Evolutionary conservation across 345 rosid species (phyloP).

Genomic region (Erysimum cheiranthoides): DNA sequence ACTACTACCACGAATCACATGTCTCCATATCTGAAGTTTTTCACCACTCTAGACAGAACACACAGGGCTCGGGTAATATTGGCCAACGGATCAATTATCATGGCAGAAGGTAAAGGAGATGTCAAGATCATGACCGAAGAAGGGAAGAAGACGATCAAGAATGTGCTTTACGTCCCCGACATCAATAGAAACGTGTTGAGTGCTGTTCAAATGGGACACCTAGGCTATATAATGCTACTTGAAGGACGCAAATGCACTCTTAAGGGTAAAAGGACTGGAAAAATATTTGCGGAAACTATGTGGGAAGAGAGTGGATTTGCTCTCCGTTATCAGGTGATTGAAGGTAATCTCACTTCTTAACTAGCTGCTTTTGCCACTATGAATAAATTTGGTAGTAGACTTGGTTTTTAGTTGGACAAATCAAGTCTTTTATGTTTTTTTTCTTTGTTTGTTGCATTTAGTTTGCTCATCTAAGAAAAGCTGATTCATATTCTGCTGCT

Average conservation of each 20-base stretch:
- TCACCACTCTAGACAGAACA: slow-evolving; percentile 14
- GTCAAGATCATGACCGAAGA: slow-evolving; percentile 5
- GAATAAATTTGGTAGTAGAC: neutral
- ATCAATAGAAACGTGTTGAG: slow-evolving; percentile 36
- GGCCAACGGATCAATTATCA: neutral
- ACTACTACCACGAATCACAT: neutral
- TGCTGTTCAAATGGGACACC: neutral
- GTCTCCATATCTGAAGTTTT: slow-evolving; percentile 28
- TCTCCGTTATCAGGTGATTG: slow-evolving; percentile 15
- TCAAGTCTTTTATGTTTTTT: neutral
- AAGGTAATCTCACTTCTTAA: neutral
- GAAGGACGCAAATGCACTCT: neutral
- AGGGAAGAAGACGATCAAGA: slow-evolving; percentile 26
- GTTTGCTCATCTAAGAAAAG: neutral
- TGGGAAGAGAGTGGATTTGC: neutral
- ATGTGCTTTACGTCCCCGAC: slow-evolving; percentile 26
- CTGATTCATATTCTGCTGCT: neutral
- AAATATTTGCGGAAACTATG: neutral
- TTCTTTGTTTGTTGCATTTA: neutral
- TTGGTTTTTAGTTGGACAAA: neutral
- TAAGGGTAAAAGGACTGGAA: neutral
- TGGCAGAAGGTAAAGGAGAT: slow-evolving; percentile 28
- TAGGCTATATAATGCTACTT: neutral
- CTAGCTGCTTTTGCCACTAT: neutral
- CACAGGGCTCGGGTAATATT: slow-evolving; percentile 21